A percentile compares a stretch with the other conserved stretches of the same genome.
Evolutionary conservation across 1,139 yeast species (phyloP).

Genomic region (Sugiyamaella pinicola): DNA sequence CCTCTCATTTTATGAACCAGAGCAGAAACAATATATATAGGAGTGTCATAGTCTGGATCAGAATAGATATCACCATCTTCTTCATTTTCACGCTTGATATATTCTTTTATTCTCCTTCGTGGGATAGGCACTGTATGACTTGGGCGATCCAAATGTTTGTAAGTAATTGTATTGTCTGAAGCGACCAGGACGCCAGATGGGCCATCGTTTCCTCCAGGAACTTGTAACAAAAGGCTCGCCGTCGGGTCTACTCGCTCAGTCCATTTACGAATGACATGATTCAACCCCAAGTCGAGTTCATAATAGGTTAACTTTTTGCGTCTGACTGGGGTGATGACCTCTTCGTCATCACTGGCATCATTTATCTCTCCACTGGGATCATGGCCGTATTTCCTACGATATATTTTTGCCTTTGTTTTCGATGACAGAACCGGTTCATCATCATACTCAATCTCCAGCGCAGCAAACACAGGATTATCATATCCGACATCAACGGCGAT

Average conservation of each 20-base stretch:
- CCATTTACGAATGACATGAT: conserved; percentile 63
- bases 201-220: conserved; percentile 57
- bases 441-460: conserved; percentile 67
- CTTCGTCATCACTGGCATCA: conserved; percentile 19
- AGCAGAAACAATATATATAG: conserved; percentile 52
- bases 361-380: conserved; percentile 7
- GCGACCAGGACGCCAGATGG: conserved; percentile 65
- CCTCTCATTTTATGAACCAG: conserved; percentile 53
- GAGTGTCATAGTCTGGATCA: conserved; percentile 37
- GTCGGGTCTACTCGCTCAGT: conserved; percentile 47
- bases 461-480: conserved; percentile 82
- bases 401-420: conserved; percentile 1
- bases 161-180: conserved; percentile 49
- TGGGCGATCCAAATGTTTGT: conserved; percentile 45
- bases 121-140: conserved; percentile 56
- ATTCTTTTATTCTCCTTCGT: conserved; percentile 36
- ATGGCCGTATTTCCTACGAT: conserved; percentile 15
- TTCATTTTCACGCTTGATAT: conserved; percentile 8
- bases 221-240: conserved; percentile 49
- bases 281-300: conserved; percentile 83
- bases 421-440: conserved; percentile 25
- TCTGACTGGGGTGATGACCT: conserved; percentile 33
- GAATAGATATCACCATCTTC: background rate
- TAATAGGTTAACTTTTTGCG: conserved; percentile 58
- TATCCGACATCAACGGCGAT: conserved; percentile 71